Conservation (phyloP, 2,329 filamentous ascomycete genomes). For the Fusarium ramigenum region DNA sequence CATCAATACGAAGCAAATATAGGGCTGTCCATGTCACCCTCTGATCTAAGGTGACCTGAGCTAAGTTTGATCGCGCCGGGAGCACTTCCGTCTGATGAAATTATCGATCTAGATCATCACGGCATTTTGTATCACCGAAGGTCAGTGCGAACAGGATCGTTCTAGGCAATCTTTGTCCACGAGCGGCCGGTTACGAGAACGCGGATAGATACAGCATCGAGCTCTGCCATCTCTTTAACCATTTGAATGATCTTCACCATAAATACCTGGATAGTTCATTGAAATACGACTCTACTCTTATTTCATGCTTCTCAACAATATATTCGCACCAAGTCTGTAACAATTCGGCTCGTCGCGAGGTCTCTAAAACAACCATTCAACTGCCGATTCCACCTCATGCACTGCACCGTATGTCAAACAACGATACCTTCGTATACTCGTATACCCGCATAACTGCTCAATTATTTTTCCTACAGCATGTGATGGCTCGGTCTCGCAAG, state of each 20-base stretch:
- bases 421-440: too few species aligned
- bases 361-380: too few species aligned
- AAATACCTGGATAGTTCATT: rapidly evolving
- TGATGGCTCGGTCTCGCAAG: background rate
- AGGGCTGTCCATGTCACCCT: background rate
- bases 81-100: background rate
- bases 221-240: too few species aligned
- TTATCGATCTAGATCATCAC: background rate
- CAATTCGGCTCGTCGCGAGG: background rate
- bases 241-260: background rate
- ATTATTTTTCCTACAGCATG: background rate
- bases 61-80: background rate
- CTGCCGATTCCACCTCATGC: background rate
- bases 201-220: background rate
- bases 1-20: background rate
- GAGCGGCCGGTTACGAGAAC: background rate
- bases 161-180: background rate
- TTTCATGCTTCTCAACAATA: background rate
- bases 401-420: background rate
- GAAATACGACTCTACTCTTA: background rate
- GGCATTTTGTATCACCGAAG: background rate
- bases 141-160: background rate
- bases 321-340: background rate
- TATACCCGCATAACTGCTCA: background rate
- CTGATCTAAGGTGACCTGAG: background rate